These are phyloP conservation scores for Aaosphaeria pasadenensis DNA, from an alignment of 2,329 filamentous ascomycete species.

Conservation along the genomic window DNA sequence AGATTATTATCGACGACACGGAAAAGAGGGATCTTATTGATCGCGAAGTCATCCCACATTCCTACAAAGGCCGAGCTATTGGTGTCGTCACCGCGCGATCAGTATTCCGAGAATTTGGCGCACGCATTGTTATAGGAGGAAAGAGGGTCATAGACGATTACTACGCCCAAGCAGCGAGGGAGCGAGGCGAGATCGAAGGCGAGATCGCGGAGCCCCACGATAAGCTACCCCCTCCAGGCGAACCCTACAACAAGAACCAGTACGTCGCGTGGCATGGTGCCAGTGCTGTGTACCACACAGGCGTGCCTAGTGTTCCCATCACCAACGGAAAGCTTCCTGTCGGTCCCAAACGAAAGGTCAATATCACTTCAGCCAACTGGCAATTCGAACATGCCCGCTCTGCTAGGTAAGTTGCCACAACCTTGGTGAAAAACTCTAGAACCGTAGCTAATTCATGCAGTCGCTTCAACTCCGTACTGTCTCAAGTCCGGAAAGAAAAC, in stretches of 20 bases:
- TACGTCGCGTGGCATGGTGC: constrained; percentile 99
- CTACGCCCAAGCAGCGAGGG: constrained; percentile 69
- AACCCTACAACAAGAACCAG: constrained; percentile 97
- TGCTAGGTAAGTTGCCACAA: constrained; percentile 64
- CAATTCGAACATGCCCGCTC: constrained; percentile 91
- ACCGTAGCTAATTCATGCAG: constrained; percentile 46
- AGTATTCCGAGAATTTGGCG: constrained; percentile 94
- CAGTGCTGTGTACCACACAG: constrained; percentile 90
- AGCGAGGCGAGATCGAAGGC: constrained; percentile 78
- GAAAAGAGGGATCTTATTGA: constrained; percentile 97
- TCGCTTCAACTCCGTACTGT: constrained; percentile 77
- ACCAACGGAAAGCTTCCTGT: constrained; percentile 71
- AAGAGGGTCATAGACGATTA: constrained; percentile 88
- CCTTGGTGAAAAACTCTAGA: neutral
- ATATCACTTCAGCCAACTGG: constrained; percentile 93
- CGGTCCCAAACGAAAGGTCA: constrained; percentile 72
- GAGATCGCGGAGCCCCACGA: constrained; percentile 87
- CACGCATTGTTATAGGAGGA: constrained; percentile 89
- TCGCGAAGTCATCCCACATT: constrained; percentile 91
- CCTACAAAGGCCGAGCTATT: constrained; percentile 96
- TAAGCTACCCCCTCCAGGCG: constrained; percentile 67
- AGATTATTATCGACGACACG: constrained; percentile 97
- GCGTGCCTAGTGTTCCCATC: constrained; percentile 71
- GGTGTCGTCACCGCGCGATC: constrained; percentile 95
- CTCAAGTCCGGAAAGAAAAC: constrained; percentile 65